phyloP scores from a whole-genome alignment of 352 stramenopile genomes.

The Pythium plurisporium region DNA sequence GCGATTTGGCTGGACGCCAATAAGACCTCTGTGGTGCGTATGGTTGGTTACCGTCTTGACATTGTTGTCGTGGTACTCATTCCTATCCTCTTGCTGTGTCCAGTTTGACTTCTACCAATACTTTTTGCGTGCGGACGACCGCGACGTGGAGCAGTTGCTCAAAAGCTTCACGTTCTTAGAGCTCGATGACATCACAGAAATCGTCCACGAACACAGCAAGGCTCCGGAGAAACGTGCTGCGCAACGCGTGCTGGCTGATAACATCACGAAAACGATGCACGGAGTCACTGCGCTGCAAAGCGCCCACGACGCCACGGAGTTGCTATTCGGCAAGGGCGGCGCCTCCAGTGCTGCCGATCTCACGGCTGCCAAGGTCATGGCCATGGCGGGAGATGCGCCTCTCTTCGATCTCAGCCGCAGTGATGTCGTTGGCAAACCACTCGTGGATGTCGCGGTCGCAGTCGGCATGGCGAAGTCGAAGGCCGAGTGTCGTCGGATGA shows the following conservation, averaged over 20 bases:
- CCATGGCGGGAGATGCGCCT: conserved; percentile 64
- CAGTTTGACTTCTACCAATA: conserved; percentile 94
- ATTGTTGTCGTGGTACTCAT: too few relatives aligned
- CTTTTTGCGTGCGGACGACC: conserved; percentile 85
- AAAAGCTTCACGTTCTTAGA: conserved; percentile 98
- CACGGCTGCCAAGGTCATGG: conserved; percentile 60
- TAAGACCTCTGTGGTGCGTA: conserved; percentile 93
- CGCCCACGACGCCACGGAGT: conserved; percentile 53
- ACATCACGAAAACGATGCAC: conserved; percentile 93
- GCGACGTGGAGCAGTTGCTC: conserved; percentile 94
- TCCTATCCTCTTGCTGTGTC: conserved; percentile 4
- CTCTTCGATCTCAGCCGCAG: conserved; percentile 29
- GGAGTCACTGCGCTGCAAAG: conserved; percentile 74
- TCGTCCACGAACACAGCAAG: conserved; percentile 75
- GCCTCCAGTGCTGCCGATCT: conserved; percentile 37
- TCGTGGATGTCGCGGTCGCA: conserved; percentile 91
- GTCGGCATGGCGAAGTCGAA: conserved; percentile 91
- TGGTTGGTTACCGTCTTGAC: not conserved
- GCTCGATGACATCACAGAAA: conserved; percentile 89
- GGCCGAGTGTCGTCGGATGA: conserved; percentile 93
- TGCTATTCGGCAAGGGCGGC: conserved; percentile 69
- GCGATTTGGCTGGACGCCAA: conserved; percentile 96
- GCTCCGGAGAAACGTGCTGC: conserved; percentile 75
- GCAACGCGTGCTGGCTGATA: conserved; percentile 64
- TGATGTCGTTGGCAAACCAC: conserved; percentile 61